Evolutionary conservation across 2,329 filamentous ascomycete genomes (phyloP), one percentile per base, ranked within the genome.

Genomic region (Aspergillus udagawae): DNA sequence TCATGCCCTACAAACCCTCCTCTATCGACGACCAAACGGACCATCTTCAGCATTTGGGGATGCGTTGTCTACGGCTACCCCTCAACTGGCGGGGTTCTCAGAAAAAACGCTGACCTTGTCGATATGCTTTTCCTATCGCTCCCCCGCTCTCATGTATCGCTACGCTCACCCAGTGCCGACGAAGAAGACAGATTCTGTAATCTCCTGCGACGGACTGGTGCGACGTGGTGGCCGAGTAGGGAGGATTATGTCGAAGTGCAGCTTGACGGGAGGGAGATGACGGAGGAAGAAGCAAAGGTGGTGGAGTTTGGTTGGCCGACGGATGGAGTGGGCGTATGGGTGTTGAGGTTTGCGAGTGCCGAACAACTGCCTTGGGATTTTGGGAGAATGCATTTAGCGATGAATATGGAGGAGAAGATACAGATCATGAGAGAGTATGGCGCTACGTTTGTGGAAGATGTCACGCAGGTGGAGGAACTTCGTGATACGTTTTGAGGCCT

Each of bases 351-450:
- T 60, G 12, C 2, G 27, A 58, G 35, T 56, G 14, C 42, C 5
- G 5, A 20, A 14, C 41, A 54, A 35, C 25, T 54, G 41, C 52
- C 52, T n/a, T 21, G 53, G 21, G 60, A 57, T 56, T 60, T 60
- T 54, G 60, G 60, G 56, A 60, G 55, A 55, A 45, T 62, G n/a
- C 28, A 45, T 51, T 51, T 60, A 20, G 14, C 17, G 4, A 42
- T 42, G 38, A 42, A 42, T 42, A 42, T 42, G 17, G 38, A 42
- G 14, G 38, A 60, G 55, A 60, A 47, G 57, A 58, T 62, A 41
- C 48, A 62, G 55, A 55, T 62, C 1, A 58, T 62, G 58, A 59
- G 41, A 57, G 55, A 62, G 53, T 62, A 60, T 57, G 56, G 55
- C 27, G 58, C 60, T 53, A 59, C 49, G 28, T 62, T 60, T 54